These are phyloP conservation scores for Spergularia marina DNA, from an alignment of 148 eudicot species.

Conservation along the genomic window DNA sequence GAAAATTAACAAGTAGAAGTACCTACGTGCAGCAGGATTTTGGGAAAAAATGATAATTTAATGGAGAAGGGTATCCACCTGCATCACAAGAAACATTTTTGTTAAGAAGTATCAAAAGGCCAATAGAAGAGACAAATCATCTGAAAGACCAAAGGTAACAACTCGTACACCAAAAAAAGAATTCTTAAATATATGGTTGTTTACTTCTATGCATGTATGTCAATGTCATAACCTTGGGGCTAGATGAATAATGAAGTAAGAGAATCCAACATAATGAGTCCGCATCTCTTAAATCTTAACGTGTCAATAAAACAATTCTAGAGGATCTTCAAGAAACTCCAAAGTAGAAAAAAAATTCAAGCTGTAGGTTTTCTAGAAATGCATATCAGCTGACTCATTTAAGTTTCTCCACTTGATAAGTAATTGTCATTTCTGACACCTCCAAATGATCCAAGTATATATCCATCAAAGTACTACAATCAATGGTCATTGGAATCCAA, in stretches of 20 bases:
- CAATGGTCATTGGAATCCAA: not conserved
- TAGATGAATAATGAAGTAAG: not conserved
- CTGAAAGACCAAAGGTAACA: too few relatives aligned
- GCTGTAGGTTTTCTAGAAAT: too few relatives aligned
- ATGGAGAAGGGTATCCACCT: slow-evolving; percentile 98
- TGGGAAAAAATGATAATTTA: slow-evolving; percentile 95
- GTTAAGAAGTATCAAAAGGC: not conserved
- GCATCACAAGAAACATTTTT: slow-evolving; percentile 25
- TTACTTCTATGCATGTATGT: too few relatives aligned
- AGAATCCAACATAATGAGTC: not conserved
- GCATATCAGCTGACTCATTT: not conserved
- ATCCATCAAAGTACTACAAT: not conserved
- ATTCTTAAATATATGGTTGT: too few relatives aligned
- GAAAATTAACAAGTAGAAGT: slow-evolving; percentile 34
- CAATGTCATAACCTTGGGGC: not conserved
- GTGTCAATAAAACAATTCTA: not conserved
- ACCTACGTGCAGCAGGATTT: slow-evolving; percentile 99
- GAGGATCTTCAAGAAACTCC: not conserved
- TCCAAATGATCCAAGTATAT: too few relatives aligned
- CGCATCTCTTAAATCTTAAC: not conserved
- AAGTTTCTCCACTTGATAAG: not conserved
- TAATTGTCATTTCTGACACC: too few relatives aligned
- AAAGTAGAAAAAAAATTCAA: too few relatives aligned
- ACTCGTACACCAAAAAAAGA: too few relatives aligned
- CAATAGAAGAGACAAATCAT: not conserved